A percentile compares a stretch with the other conserved stretches of the same genome.
Conservation (phyloP, 495 filamentous ascomycete species). For the Aspergillus bridgeri region DNA sequence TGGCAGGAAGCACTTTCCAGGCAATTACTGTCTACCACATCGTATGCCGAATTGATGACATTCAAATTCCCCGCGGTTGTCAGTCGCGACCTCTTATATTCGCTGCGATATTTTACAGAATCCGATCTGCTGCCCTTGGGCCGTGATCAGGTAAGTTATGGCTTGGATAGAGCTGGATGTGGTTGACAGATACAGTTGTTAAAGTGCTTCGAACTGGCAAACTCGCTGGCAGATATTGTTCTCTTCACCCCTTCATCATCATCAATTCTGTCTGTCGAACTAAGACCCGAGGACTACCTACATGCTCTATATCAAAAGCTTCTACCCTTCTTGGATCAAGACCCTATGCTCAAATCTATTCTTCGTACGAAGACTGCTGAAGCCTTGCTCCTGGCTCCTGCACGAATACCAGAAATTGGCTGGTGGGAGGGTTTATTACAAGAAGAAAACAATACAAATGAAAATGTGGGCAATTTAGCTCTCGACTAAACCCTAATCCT, state of each 20-base stretch:
- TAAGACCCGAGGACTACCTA: conserved; percentile 28
- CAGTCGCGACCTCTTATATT: conserved; percentile 60
- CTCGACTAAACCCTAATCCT: not conserved
- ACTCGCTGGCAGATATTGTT: conserved; percentile 32
- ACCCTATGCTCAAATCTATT: conserved; percentile 25
- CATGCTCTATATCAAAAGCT: conserved; percentile 34
- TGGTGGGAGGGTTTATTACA: not conserved
- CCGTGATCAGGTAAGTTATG: conserved; percentile 29
- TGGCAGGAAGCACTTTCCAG: conserved; percentile 65
- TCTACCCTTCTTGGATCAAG: conserved; percentile 28
- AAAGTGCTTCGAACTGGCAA: conserved; percentile 35
- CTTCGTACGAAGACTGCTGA: conserved; percentile 31
- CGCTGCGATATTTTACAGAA: conserved; percentile 23
- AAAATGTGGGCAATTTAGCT: not conserved
- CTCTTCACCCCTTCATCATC: conserved; percentile 14
- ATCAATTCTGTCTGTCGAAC: conserved; percentile 11
- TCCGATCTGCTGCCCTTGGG: conserved; percentile 30
- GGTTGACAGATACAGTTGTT: conserved; percentile 19
- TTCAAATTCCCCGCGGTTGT: conserved; percentile 70
- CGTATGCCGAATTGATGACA: conserved; percentile 57
- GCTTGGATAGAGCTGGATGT: not conserved
- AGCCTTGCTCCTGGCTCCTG: conserved; percentile 25
- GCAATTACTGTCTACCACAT: conserved; percentile 50
- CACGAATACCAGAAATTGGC: conserved; percentile 16
- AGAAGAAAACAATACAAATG: not conserved